phyloP scores from a whole-genome alignment of 192 early-diverging fungal species.

The Gigaspora rosea region DNA sequence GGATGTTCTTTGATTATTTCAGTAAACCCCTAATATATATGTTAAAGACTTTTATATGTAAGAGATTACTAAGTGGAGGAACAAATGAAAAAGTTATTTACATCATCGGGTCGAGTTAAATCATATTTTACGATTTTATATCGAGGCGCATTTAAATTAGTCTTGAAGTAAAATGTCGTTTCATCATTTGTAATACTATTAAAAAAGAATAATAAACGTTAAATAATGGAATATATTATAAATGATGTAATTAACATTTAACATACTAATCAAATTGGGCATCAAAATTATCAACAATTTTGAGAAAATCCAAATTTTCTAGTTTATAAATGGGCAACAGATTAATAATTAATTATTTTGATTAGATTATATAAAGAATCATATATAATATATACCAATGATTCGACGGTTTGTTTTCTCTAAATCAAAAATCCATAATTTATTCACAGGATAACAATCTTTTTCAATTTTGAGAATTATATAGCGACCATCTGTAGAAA shows the following conservation, averaged over 20 bases:
- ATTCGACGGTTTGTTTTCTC: constrained; percentile 31
- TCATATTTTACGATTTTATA: constrained; percentile 64
- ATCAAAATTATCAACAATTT: constrained; percentile 57
- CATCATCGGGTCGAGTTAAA: constrained; percentile 51
- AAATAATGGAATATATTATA: constrained; percentile 1
- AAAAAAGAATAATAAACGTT: not conserved
- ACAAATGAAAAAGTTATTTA: constrained; percentile 14
- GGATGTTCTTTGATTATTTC: constrained; percentile 60
- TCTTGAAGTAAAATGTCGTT: constrained; percentile 61
- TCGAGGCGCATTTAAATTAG: constrained; percentile 63
- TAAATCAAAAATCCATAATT: constrained; percentile 48
- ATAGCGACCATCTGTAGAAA: constrained; percentile 63
- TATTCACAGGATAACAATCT: constrained; percentile 50
- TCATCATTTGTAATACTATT: constrained; percentile 60
- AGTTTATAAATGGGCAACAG: not conserved
- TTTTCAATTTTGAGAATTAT: constrained; percentile 50
- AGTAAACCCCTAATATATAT: constrained; percentile 47
- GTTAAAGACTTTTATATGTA: not conserved
- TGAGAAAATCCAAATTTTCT: constrained; percentile 40
- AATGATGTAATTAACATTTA: not conserved
- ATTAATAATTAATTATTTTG: too few species aligned
- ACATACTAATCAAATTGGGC: constrained; percentile 47
- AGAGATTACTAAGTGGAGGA: not conserved
- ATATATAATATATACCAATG: not conserved
- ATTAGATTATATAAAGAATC: too few species aligned